Conservation (phyloP, 305 asterid species). For the Fraxinus angustifolia region DNA sequence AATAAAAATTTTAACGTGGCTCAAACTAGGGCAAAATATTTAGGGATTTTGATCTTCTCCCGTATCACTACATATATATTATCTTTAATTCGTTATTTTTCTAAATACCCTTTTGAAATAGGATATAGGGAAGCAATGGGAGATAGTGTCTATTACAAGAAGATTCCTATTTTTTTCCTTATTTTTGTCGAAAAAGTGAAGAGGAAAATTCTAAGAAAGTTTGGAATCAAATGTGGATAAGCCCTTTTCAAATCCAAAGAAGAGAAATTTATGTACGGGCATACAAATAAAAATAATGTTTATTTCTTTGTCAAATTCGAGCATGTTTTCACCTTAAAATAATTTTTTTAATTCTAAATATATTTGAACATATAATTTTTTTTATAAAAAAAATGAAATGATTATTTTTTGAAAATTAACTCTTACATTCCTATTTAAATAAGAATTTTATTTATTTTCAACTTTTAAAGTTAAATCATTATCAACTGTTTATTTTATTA, state of each 20-base stretch:
- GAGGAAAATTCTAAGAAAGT: not conserved
- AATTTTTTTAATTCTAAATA: too few relatives aligned
- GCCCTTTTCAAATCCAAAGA: not conserved
- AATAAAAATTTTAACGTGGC: too few relatives aligned
- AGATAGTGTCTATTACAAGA: not conserved
- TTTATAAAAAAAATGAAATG: too few relatives aligned
- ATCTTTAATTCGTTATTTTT: too few relatives aligned
- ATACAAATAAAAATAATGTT: not conserved
- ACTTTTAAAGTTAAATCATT: not conserved
- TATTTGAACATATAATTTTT: too few relatives aligned
- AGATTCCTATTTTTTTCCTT: not conserved
- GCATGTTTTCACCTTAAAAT: not conserved
- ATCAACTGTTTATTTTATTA: not conserved
- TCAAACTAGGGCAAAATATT: too few relatives aligned
- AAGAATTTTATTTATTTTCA: too few relatives aligned
- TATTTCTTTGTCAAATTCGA: too few relatives aligned
- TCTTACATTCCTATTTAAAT: not conserved
- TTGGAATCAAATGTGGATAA: not conserved
- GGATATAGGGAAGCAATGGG: not conserved
- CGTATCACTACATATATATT: not conserved
- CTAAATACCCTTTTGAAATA: not conserved
- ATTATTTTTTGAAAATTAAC: not conserved
- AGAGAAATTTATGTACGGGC: not conserved
- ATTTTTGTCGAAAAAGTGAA: not conserved
- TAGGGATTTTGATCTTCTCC: not conserved